Evolutionary conservation across 306 rosid genomes (phyloP), one percentile per base, ranked within the genome.

Genomic region (Senna siamea): DNA sequence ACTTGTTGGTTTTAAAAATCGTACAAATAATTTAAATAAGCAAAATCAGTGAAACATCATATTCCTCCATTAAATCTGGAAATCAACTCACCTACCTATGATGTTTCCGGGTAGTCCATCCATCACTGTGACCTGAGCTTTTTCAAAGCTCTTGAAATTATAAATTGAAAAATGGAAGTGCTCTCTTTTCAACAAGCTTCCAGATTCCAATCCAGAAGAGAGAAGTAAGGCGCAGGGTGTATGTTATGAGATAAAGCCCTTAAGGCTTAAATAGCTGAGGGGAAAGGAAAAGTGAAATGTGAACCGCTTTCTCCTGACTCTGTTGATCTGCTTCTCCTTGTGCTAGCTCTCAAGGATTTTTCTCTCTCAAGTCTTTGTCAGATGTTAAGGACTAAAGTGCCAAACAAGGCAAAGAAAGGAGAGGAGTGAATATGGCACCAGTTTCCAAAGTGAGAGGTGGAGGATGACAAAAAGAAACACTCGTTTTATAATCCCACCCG

Each of bases 81-180:
- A 18, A 63, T 70, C 52, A 41, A 68, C 89, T 81, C 67, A 88
- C 89, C 87, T 48, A 88, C 89, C 88, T 48, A 81, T 66, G 80
- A 60, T 32, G 80, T 80, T 85, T 66, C 64, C 62, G n/a, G n/a
- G n/a, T n/a, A n/a, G n/a, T n/a, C n/a, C n/a, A n/a, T n/a, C n/a
- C n/a, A n/a, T n/a, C n/a, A n/a, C n/a, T n/a, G n/a, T n/a, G n/a
- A n/a, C n/a, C n/a, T n/a, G n/a, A n/a, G n/a, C n/a, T n/a, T n/a
- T n/a, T n/a, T n/a, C n/a, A n/a, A n/a, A n/a, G n/a, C 44, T 75
- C 61, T 22, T 6, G 48, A 44, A 73, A 55, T 8, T 50, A 18
- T 32, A 50, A n/a, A 9, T 7, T 41, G 51, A 51, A 0, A 48
- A 40, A 43, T 6, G 53, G n/a, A n/a, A n/a, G n/a, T n/a, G n/a